Evolutionary conservation across 1,139 yeast genomes (phyloP), one percentile per base, ranked within the genome.

Genomic region (Candida sp.): DNA sequence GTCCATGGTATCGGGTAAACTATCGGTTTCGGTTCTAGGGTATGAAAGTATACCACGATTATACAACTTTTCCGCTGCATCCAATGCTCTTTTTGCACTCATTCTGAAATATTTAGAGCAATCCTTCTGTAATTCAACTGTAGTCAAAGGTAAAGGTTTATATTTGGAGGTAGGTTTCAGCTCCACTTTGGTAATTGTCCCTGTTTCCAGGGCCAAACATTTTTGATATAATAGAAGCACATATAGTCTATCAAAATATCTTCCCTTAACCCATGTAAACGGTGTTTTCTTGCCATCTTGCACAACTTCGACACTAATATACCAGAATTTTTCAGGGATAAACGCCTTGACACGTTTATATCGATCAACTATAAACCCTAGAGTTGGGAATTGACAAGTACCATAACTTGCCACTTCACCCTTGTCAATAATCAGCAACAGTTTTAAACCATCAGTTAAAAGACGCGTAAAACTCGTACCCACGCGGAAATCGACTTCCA

Each of bases 21-120:
- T 78, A 60, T 95, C 97, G 0, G 99, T 95, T 61, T 95, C 99
- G 0, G 99, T 95, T 70, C 99, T 85, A 3, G 99, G 99, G 58
- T 95, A 95, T 0, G 97, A 90, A 4, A 95, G 71, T 55, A 81
- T 88, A 0, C 99, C 99, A 43, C 78, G 73, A 45, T 86, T 90
- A 60, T 95, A 95, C 23, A 95, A 72, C 50, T 77, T 79, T 63
- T 95, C 99, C 0, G 99, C 98, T 0, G 85, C 79, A 45, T 82
- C 89, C 55, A 93, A 68, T 1, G 97, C 82, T 39, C 77, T 77
- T 56, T 91, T 91, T 1, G 99, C 95, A 56, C 89, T 80, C 74
- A 89, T 70, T 51, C 82, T 85, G 56, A 91, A 81, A 52, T 70
- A 79, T 36, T 77, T 68, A 0, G 97, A 77, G 51, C 98, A 95